phyloP scores from a whole-genome alignment of 495 filamentous ascomycete species.

The Parathielavia hyrcaniae region DNA sequence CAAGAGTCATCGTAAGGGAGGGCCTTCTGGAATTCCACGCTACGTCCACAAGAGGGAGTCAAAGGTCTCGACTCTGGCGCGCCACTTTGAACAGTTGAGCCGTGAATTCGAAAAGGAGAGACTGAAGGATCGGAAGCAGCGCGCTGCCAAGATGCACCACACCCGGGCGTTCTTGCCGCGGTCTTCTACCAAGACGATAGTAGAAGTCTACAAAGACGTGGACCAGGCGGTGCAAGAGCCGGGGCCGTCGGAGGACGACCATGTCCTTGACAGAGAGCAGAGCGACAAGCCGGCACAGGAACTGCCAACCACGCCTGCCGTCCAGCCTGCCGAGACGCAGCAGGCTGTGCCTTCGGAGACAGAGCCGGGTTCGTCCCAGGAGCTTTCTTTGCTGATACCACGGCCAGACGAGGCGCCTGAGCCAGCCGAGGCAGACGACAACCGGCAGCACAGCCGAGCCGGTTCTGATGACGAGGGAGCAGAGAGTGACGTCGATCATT shows the following conservation, averaged over 20 bases:
- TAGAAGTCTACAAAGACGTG: slow-evolving; percentile 90
- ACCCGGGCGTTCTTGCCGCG: slow-evolving; percentile 75
- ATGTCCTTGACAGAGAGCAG: slow-evolving; percentile 20
- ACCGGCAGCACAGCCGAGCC: slow-evolving; percentile 47
- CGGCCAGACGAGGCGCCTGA: slow-evolving; percentile 38
- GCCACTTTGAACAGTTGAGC: slow-evolving; percentile 93
- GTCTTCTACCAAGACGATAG: slow-evolving; percentile 88
- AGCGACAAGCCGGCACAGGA: slow-evolving; percentile 18
- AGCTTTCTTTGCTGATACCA: slow-evolving; percentile 24
- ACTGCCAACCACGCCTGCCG: slow-evolving; percentile 26
- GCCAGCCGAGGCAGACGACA: slow-evolving; percentile 47
- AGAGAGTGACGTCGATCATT: slow-evolving; percentile 64
- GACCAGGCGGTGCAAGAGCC: slow-evolving; percentile 85
- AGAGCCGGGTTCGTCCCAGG: slow-evolving; percentile 20
- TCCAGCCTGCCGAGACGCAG: slow-evolving; percentile 27
- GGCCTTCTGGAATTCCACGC: slow-evolving; percentile 79
- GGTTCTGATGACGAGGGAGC: slow-evolving; percentile 64
- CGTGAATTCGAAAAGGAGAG: slow-evolving; percentile 96
- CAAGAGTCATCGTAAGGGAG: slow-evolving; percentile 54
- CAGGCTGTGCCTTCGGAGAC: slow-evolving; percentile 27
- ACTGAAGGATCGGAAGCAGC: slow-evolving; percentile 72
- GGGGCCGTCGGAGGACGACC: slow-evolving; percentile 64
- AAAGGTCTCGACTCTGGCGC: slow-evolving; percentile 80
- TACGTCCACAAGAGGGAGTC: slow-evolving; percentile 66
- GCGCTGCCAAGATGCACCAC: slow-evolving; percentile 72